Evolutionary conservation across 169 alveolate species (phyloP).

Genomic region (Plasmodium berghei): DNA sequence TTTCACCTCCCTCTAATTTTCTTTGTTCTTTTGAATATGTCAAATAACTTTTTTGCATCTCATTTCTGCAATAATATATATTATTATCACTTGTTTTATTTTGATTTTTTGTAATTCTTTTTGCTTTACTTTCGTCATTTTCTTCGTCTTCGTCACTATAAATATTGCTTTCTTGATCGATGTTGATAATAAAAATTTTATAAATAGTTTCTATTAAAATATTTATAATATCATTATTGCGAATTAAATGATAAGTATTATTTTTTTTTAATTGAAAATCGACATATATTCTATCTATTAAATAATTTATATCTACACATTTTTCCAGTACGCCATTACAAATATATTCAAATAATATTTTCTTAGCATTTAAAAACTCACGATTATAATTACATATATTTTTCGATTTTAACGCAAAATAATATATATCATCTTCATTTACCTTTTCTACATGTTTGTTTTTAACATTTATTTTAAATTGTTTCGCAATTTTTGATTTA

Average conservation of each 20-base stretch:
- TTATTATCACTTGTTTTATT: conserved; percentile 5
- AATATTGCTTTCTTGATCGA: not conserved
- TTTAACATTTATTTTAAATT: conserved; percentile 61
- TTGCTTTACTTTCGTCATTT: not conserved
- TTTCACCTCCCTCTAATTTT: not conserved
- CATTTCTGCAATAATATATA: not conserved
- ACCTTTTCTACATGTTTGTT: conserved; percentile 65
- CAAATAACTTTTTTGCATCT: conserved; percentile 62
- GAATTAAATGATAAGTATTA: conserved; percentile 36
- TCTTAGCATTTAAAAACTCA: conserved; percentile 59
- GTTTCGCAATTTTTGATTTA: conserved; percentile 48
- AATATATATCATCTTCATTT: conserved; percentile 75
- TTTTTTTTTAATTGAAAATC: conserved; percentile 52
- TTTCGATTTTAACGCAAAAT: conserved; percentile 44
- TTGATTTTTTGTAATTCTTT: not conserved
- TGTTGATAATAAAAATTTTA: conserved; percentile 12
- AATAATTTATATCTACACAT: conserved; percentile 51
- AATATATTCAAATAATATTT: conserved; percentile 47
- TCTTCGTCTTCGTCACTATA: no score
- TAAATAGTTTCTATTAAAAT: conserved; percentile 69
- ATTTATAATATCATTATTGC: conserved; percentile 58
- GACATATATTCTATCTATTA: conserved; percentile 69
- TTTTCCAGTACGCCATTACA: conserved; percentile 48
- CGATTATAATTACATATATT: conserved; percentile 57
- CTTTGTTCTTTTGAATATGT: conserved; percentile 60